These are phyloP conservation scores for Aaosphaeria arxii DNA, from an alignment of 2,329 filamentous ascomycete species.

Conservation along the genomic window DNA sequence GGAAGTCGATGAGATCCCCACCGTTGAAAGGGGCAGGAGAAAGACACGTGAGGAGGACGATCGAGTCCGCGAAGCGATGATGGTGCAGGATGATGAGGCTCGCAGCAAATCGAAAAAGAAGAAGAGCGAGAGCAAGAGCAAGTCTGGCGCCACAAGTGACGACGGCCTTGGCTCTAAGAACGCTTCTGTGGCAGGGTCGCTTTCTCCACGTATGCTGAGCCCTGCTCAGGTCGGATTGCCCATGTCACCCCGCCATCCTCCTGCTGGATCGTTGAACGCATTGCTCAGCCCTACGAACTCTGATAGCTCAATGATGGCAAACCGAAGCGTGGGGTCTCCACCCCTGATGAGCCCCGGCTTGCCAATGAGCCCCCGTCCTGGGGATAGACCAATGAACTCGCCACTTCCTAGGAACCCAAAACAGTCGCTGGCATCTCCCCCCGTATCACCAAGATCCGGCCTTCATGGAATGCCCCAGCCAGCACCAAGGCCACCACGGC, in stretches of 20 bases:
- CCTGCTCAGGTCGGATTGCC: conserved; percentile 30
- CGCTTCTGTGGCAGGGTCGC: conserved; percentile 15
- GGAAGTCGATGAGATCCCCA: conserved; percentile 63
- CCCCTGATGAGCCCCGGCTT: conserved; percentile 62
- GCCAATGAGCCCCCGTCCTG: conserved; percentile 60
- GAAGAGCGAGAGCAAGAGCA: conserved; percentile 55
- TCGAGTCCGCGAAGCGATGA: conserved; percentile 67
- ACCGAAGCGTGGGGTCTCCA: conserved; percentile 40
- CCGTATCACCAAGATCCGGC: conserved; percentile 60
- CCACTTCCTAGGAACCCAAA: conserved; percentile 57
- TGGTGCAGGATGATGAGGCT: conserved; percentile 64
- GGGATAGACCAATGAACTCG: conserved; percentile 58
- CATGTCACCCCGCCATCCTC: conserved; percentile 37
- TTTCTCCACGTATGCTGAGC: conserved; percentile 30
- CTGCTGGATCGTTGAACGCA: conserved; percentile 36
- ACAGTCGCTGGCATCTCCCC: conserved; percentile 60
- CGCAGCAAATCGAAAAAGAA: conserved; percentile 73
- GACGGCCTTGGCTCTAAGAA: conserved; percentile 14
- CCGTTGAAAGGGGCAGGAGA: conserved; percentile 66
- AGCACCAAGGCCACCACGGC: conserved; percentile 70
- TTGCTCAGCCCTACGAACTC: conserved; percentile 51
- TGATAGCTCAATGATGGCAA: conserved; percentile 37
- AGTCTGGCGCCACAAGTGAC: conserved; percentile 19
- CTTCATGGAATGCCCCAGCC: conserved; percentile 52
- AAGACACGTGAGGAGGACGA: conserved; percentile 90